Conservation (phyloP, 2,329 filamentous ascomycete species). For the Phoma herbarum region DNA sequence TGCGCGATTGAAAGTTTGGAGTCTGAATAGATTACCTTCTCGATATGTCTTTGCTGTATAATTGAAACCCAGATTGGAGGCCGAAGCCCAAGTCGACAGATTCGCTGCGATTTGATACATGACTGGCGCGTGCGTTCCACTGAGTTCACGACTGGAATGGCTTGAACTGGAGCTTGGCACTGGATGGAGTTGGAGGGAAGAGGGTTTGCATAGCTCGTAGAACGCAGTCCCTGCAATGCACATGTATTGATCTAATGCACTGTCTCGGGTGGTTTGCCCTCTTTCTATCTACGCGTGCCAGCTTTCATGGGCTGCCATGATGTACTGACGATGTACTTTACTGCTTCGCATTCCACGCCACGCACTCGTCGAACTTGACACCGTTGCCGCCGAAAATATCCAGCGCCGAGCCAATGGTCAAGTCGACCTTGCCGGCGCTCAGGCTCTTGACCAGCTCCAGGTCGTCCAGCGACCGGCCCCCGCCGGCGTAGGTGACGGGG, state of each 20-base stretch:
- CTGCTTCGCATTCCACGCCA: slow-evolving; percentile 76
- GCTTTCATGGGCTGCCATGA: too few relatives aligned
- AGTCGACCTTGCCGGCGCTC: slow-evolving; percentile 82
- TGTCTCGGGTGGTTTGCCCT: too few relatives aligned
- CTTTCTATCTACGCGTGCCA: too few relatives aligned
- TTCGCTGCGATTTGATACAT: too few relatives aligned
- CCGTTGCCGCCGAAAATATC: slow-evolving; percentile 93
- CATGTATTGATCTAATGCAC: slow-evolving; percentile 1
- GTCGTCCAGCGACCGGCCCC: slow-evolving; percentile 83
- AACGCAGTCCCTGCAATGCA: slow-evolving; percentile 12
- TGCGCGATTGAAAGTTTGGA: not conserved
- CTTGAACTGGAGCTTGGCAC: not conserved
- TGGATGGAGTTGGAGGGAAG: not conserved
- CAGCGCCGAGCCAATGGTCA: slow-evolving; percentile 95
- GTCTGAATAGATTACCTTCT: slow-evolving; percentile 25
- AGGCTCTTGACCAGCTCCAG: slow-evolving; percentile 81
- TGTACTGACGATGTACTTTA: too few relatives aligned
- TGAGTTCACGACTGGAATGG: not conserved
- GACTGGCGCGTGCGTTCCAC: too few relatives aligned
- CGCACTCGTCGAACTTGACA: slow-evolving; percentile 88
- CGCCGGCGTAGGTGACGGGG: slow-evolving; percentile 95
- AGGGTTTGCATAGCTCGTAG: slow-evolving; percentile 17
- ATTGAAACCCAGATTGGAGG: slow-evolving; percentile 22
- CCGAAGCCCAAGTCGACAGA: too few relatives aligned
- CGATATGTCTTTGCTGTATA: slow-evolving; percentile 33